Percentiles rank a stretch among this genome's conserved stretches.
phyloP scores from a whole-genome alignment of 2,329 filamentous ascomycete genomes.

The Elsinoe necatrix region DNA sequence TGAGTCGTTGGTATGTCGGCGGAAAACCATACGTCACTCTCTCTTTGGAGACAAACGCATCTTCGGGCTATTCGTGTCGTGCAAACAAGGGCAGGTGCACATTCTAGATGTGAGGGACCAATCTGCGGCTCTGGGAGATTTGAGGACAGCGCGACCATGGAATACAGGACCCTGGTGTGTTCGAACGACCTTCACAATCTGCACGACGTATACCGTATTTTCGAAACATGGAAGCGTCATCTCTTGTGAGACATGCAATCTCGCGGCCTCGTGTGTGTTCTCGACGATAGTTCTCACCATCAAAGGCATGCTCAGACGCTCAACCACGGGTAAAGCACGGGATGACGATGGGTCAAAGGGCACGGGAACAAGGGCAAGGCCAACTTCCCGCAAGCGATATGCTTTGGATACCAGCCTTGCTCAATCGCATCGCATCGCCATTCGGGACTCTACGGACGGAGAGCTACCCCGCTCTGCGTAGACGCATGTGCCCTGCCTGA shows the following conservation, averaged over 20 bases:
- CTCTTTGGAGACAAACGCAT: not conserved
- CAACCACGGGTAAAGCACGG: slow-evolving; percentile 5
- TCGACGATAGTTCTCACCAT: not conserved
- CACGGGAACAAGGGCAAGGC: not conserved
- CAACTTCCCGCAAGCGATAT: not conserved
- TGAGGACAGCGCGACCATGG: not conserved
- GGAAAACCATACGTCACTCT: not conserved
- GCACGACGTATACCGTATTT: not conserved
- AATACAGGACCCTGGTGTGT: not conserved
- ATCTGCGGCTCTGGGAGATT: not conserved
- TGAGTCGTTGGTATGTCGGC: not conserved
- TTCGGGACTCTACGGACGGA: not conserved
- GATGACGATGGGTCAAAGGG: slow-evolving; percentile 1
- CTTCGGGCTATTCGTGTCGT: no score
- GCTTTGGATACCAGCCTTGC: not conserved
- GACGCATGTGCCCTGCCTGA: not conserved
- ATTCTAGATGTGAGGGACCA: not conserved
- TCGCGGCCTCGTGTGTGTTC: not conserved
- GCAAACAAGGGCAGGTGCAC: not conserved
- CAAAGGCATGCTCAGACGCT: not conserved
- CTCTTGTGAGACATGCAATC: not conserved
- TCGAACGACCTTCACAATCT: not conserved
- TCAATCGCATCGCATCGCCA: not conserved
- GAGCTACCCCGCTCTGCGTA: not conserved
- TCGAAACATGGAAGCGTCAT: not conserved